phyloP scores from a whole-genome alignment of 2,329 filamentous ascomycete species.

The Immersiporthe knoxdaviesiana region DNA sequence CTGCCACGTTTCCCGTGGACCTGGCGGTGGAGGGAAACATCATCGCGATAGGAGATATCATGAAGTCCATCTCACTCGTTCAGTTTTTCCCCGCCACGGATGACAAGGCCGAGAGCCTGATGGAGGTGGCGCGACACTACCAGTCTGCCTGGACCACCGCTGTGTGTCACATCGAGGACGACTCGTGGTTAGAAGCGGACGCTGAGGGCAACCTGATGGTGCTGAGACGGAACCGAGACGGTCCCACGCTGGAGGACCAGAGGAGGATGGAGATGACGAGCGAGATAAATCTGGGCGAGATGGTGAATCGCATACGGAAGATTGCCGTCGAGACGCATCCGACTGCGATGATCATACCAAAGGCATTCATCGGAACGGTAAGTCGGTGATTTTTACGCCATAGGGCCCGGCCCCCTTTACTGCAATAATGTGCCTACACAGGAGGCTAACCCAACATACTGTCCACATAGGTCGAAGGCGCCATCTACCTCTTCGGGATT shows the following conservation, averaged over 20 bases:
- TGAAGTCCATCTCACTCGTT: conserved; percentile 86
- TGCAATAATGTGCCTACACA: background rate
- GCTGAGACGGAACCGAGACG: conserved; percentile 71
- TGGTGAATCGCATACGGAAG: conserved; percentile 84
- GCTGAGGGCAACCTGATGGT: conserved; percentile 86
- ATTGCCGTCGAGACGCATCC: conserved; percentile 69
- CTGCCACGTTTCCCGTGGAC: conserved; percentile 82
- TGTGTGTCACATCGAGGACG: conserved; percentile 69
- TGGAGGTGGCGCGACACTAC: conserved; percentile 78
- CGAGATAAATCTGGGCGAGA: conserved; percentile 86
- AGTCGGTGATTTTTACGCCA: conserved; percentile 39
- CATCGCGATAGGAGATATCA: conserved; percentile 87
- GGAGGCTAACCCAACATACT: conserved; percentile 31
- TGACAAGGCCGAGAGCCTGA: conserved; percentile 64
- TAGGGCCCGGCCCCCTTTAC: too few species aligned
- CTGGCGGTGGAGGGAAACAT: conserved; percentile 72
- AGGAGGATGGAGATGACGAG: conserved; percentile 72
- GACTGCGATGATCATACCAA: conserved; percentile 72
- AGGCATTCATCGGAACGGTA: conserved; percentile 88
- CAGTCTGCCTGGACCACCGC: conserved; percentile 83
- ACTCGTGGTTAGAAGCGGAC: conserved; percentile 82
- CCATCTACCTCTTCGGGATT: conserved; percentile 85
- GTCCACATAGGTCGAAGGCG: conserved; percentile 73
- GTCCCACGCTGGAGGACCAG: conserved; percentile 74
- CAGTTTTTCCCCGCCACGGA: conserved; percentile 66